phyloP scores from a whole-genome alignment of 345 rosid species.

The Clarkia xantiana region DNA sequence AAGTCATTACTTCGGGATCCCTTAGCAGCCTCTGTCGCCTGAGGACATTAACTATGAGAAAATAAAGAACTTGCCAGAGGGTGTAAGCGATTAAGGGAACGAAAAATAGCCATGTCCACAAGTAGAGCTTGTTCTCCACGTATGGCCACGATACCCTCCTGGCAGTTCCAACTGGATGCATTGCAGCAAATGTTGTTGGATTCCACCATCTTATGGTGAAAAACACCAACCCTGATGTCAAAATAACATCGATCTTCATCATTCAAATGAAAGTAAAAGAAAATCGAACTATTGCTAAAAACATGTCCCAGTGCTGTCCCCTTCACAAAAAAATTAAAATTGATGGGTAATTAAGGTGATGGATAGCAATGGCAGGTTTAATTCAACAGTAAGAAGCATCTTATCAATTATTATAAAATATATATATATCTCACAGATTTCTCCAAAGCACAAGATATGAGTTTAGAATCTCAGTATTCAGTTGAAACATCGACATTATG shows the following conservation, averaged over 20 bases:
- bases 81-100: slow-evolving; percentile 76
- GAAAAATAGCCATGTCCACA: slow-evolving; percentile 74
- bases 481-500: too few species aligned
- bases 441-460: too few species aligned
- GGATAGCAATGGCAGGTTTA: not conserved
- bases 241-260: slow-evolving; percentile 6
- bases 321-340: too few species aligned
- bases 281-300: not conserved
- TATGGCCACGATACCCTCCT: slow-evolving; percentile 74
- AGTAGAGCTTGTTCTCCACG: slow-evolving; percentile 61
- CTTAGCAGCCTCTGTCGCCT: slow-evolving; percentile 79
- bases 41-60: slow-evolving; percentile 77
- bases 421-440: not conserved
- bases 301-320: too few species aligned
- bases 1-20: slow-evolving; percentile 99
- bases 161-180: slow-evolving; percentile 71
- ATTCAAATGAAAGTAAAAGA: not conserved
- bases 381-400: not conserved
- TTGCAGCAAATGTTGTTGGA: slow-evolving; percentile 75
- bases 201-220: slow-evolving; percentile 99
- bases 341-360: too few species aligned
- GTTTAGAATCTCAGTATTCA: too few species aligned
- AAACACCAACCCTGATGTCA: slow-evolving; percentile 63
- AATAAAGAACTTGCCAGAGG: slow-evolving; percentile 86
- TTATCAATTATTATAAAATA: not conserved